A percentile compares a stretch with the other conserved stretches of the same genome.
These are phyloP conservation scores for Heracleum sosnowskyi DNA, from an alignment of 129 eudicot species.

Conservation along the genomic window DNA sequence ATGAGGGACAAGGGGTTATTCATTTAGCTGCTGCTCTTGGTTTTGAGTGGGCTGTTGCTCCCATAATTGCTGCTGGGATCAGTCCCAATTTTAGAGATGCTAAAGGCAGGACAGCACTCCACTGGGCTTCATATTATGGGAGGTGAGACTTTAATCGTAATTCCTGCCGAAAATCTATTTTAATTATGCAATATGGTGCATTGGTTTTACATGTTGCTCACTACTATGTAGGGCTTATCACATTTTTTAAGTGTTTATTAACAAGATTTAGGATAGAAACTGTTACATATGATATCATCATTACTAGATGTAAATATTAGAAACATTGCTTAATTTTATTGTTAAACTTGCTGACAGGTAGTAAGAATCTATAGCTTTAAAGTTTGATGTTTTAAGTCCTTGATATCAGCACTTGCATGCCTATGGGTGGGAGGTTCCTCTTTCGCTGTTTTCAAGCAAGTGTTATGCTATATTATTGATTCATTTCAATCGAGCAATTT, in stretches of 20 bases:
- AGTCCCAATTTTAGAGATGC: conserved; percentile 31
- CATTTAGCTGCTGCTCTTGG: conserved; percentile 40
- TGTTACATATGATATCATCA: too few species aligned
- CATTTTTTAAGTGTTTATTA: neutral
- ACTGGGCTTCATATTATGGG: conserved; percentile 38
- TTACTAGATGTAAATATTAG: neutral
- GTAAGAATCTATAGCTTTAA: neutral
- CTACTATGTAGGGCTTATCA: neutral
- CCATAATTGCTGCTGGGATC: conserved; percentile 28
- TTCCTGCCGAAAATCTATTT: neutral
- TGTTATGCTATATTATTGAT: neutral
- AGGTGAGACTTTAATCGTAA: conserved; percentile 16
- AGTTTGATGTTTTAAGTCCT: neutral
- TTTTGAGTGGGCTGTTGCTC: conserved; percentile 30
- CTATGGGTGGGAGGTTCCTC: neutral
- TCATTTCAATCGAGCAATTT: neutral
- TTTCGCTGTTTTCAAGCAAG: neutral
- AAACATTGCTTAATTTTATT: neutral
- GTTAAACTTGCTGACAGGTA: neutral
- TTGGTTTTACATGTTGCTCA: neutral
- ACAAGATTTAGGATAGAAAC: neutral
- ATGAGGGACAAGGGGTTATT: conserved; percentile 30
- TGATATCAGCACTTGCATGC: neutral
- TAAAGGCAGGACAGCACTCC: conserved; percentile 35
- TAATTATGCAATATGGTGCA: neutral